Conservation (phyloP, 2,329 filamentous ascomycete genomes). For the Cercospora canescens region DNA sequence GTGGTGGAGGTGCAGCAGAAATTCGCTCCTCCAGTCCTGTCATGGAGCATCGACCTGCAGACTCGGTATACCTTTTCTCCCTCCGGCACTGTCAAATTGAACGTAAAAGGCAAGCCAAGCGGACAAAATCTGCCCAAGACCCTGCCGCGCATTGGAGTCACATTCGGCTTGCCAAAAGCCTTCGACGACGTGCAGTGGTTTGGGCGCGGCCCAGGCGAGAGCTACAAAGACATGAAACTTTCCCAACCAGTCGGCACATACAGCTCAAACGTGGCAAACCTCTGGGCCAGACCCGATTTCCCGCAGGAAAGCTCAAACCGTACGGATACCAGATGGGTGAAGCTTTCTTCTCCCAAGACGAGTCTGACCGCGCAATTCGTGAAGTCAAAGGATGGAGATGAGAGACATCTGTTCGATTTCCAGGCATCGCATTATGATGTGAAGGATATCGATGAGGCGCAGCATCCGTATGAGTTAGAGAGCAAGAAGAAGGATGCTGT, state of each 20-base stretch:
- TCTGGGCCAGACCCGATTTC: slow-evolving; percentile 63
- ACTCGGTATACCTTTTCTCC: slow-evolving; percentile 55
- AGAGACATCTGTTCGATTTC: slow-evolving; percentile 45
- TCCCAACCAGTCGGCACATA: slow-evolving; percentile 53
- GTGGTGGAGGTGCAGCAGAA: slow-evolving; percentile 24
- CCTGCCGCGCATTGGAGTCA: slow-evolving; percentile 63
- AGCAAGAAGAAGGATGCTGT: slow-evolving; percentile 58
- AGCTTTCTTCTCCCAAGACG: not conserved
- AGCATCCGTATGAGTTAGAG: slow-evolving; percentile 64
- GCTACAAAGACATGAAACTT: slow-evolving; percentile 65
- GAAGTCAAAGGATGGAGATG: slow-evolving; percentile 12
- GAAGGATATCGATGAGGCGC: slow-evolving; percentile 56
- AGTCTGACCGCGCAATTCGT: slow-evolving; percentile 34
- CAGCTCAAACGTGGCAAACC: slow-evolving; percentile 43
- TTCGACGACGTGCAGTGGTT: slow-evolving; percentile 59
- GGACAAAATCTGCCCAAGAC: slow-evolving; percentile 53
- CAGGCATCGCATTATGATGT: slow-evolving; percentile 56
- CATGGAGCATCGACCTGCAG: slow-evolving; percentile 53
- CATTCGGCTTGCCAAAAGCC: slow-evolving; percentile 51
- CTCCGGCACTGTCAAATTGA: slow-evolving; percentile 49
- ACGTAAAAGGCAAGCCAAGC: slow-evolving; percentile 37
- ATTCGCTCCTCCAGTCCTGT: slow-evolving; percentile 58
- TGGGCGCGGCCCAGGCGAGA: slow-evolving; percentile 65
- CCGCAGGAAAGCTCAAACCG: slow-evolving; percentile 69
- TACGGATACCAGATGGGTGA: slow-evolving; percentile 60